Base-by-base conservation (phyloP, 805 yeast genomes). In the Schizosaccharomyces japonicus region DNA sequence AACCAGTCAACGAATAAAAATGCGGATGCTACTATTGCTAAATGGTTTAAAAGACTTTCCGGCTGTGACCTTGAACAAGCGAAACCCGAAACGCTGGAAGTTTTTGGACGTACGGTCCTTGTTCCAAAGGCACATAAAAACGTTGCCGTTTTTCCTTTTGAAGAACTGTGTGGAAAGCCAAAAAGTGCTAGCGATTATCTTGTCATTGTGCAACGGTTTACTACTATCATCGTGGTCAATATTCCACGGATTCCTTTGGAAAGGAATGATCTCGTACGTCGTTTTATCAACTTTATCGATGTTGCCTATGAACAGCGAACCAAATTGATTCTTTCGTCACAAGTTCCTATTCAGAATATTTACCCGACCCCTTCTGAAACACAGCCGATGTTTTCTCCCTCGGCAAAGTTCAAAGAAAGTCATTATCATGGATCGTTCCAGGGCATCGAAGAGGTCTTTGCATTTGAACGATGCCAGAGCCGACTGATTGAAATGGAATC, bases 171-270 rank as follows among this genome's bases (percentile, higher is more conserved):
- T 60, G 95, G 93, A 1, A 64, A 69, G 51, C 87, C 92, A 8
- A 63, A 82, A 52, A 84, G 94, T 15, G 95, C 96, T 0, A 96
- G 95, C 7, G 98, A 90, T 60, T 90, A 90, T 57, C 68, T 90
- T 40, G 75, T 83, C 19, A 64, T 90, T 51, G 94, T 95, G 8
- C 68, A 71, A 4, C 65, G 76, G 11, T 90, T 76, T 65, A 71
- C 73, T 48, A 72, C 84, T 5, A 78, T 84, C 53, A 75, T 90
- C n/a, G 70, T 90, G 44, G 83, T 95, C 0, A 96, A 90, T 58
- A 84, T 90, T 39, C 98, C 98, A 8, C 76, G 76, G 52, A 63
- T 90, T 56, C 75, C 92, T 19, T 68, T 79, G 10, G 70, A 78
- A 54, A 78, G 74, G 45, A 71, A 94, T 52, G 95, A 90, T 56